Conservation (phyloP, 139 green algal genomes). For the Chlorella sp. region DNA sequence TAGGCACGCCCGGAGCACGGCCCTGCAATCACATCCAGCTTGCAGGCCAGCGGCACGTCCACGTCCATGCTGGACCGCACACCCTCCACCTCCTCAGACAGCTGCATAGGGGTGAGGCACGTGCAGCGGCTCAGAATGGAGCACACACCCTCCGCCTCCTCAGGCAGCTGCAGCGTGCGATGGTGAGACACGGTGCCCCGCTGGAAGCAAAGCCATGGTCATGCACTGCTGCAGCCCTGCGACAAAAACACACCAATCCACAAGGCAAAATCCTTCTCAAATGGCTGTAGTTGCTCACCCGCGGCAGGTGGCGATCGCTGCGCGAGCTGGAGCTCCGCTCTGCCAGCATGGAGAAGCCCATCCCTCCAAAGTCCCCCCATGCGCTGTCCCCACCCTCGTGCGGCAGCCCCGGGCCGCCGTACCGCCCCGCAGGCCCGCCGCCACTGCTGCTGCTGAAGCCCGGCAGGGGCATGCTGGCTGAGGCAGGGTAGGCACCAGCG, state of each 20-base stretch:
- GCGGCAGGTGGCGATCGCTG: slow-evolving; percentile 19
- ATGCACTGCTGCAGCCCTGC: too few relatives aligned
- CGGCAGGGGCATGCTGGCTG: too few relatives aligned
- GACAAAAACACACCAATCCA: too few relatives aligned
- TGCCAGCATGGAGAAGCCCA: slow-evolving; percentile 5
- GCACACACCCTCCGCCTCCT: too few relatives aligned
- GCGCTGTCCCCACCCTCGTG: slow-evolving; percentile 1
- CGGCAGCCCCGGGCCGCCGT: not conserved
- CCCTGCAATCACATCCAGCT: slow-evolving; percentile 62
- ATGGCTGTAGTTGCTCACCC: slow-evolving; percentile 2
- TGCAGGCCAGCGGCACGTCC: slow-evolving; percentile 51
- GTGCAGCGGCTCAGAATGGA: too few relatives aligned
- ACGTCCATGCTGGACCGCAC: slow-evolving; percentile 25
- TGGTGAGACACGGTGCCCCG: too few relatives aligned
- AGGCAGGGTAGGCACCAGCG: not conserved
- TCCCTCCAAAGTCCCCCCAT: slow-evolving; percentile 8
- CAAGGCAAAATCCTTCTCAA: too few relatives aligned
- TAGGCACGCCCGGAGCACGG: slow-evolving; percentile 45
- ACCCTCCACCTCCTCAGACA: slow-evolving; percentile 33
- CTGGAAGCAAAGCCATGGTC: too few relatives aligned
- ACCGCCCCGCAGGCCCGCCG: not conserved
- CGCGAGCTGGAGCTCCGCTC: not conserved
- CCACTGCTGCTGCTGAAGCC: not conserved
- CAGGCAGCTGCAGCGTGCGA: too few relatives aligned
- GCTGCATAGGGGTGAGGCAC: too few relatives aligned